A percentile compares a stretch with the other conserved stretches of the same genome.
These are phyloP conservation scores for Ephemerocybe angulata DNA, from an alignment of 768 basidiomycete genomes.

Conservation along the genomic window DNA sequence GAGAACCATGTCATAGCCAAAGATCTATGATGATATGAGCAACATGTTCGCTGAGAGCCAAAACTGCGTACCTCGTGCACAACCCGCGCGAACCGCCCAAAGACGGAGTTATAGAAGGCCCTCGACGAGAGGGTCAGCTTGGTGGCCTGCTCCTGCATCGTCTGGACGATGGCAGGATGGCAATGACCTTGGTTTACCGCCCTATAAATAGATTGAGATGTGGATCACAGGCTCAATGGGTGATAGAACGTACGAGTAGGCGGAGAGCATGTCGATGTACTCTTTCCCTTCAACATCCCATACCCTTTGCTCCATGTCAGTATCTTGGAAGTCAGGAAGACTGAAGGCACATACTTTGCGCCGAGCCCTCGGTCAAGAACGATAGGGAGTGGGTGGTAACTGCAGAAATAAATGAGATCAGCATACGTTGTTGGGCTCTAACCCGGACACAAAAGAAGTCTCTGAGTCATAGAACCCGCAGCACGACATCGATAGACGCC, in stretches of 20 bases:
- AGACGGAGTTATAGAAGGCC: constrained; percentile 92
- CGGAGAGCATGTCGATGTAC: constrained; percentile 97
- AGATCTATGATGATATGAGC: constrained; percentile 42
- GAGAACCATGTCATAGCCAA: constrained; percentile 92
- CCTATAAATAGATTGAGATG: constrained; percentile 2
- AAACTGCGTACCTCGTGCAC: constrained; percentile 3
- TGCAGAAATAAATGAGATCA: constrained; percentile 30
- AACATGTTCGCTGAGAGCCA: not conserved
- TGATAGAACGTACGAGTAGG: constrained; percentile 74
- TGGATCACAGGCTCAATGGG: constrained; percentile 4
- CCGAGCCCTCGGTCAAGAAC: constrained; percentile 91
- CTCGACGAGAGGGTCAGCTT: constrained; percentile 91
- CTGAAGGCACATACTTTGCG: constrained; percentile 69
- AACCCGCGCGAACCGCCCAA: constrained; percentile 73
- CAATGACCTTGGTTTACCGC: constrained; percentile 91
- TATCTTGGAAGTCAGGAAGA: too few relatives aligned
- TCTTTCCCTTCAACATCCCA: constrained; percentile 95
- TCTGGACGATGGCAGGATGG: constrained; percentile 80
- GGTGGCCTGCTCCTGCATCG: constrained; percentile 81
- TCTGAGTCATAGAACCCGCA: not conserved
- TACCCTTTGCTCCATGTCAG: too few relatives aligned
- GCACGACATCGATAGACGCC: not conserved
- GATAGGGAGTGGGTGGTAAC: constrained; percentile 93
- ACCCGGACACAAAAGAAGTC: not conserved
- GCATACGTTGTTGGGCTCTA: not conserved